Percentiles rank a stretch among this genome's conserved stretches.
These are phyloP conservation scores for Aspergillus ruber DNA, from an alignment of 2,329 filamentous ascomycete genomes.

Conservation along the genomic window DNA sequence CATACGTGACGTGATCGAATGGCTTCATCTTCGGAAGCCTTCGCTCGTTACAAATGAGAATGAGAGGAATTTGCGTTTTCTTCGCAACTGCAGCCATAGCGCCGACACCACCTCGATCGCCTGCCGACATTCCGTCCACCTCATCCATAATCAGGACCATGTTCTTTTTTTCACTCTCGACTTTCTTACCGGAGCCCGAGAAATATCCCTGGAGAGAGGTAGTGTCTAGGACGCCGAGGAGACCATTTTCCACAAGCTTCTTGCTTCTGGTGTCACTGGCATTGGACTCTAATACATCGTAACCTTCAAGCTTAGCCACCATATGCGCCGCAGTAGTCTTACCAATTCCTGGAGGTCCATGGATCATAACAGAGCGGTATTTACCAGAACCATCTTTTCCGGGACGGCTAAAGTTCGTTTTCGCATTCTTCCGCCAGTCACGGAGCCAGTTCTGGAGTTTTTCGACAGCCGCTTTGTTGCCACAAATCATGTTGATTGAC, in stretches of 20 bases:
- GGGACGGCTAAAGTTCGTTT: slow-evolving; percentile 71
- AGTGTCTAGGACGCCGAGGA: slow-evolving; percentile 89
- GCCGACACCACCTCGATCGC: slow-evolving; percentile 90
- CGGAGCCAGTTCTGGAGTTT: slow-evolving; percentile 83
- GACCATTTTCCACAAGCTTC: slow-evolving; percentile 80
- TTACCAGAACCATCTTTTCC: slow-evolving; percentile 79
- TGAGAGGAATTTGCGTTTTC: slow-evolving; percentile 89
- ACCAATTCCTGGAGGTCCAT: slow-evolving; percentile 90
- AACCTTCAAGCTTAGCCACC: slow-evolving; percentile 85
- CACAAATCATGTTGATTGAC: slow-evolving; percentile 79
- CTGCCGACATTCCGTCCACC: slow-evolving; percentile 97
- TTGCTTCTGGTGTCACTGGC: slow-evolving; percentile 95
- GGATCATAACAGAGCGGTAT: slow-evolving; percentile 86
- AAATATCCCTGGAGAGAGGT: slow-evolving; percentile 91
- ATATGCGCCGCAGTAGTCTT: slow-evolving; percentile 97
- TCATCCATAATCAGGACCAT: slow-evolving; percentile 98
- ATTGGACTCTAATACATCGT: slow-evolving; percentile 89
- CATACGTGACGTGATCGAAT: slow-evolving; percentile 79
- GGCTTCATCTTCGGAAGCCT: slow-evolving; percentile 95
- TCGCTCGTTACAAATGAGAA: slow-evolving; percentile 96
- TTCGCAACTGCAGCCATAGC: slow-evolving; percentile 91
- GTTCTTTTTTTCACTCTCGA: slow-evolving; percentile 80
- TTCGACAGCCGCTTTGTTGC: slow-evolving; percentile 86
- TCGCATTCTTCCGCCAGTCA: slow-evolving; percentile 71
- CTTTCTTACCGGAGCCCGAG: slow-evolving; percentile 70